phyloP scores from a whole-genome alignment of 1,284 basidiomycete species.

The Tylopilus sp. region DNA sequence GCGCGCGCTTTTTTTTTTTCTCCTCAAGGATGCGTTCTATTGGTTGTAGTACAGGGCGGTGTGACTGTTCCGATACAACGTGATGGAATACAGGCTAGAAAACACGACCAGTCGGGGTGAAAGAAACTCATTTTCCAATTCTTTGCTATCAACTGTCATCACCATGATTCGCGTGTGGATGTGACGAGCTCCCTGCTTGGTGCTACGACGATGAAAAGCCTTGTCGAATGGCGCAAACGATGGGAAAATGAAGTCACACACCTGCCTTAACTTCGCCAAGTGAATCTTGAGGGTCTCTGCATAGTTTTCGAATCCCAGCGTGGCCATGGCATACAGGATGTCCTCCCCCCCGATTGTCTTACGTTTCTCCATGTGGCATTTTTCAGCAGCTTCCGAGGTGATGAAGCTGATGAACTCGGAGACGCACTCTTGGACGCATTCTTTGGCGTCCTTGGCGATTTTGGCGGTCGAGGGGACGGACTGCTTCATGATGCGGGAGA shows the following conservation, averaged over 20 bases:
- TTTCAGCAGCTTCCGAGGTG: constrained; percentile 86
- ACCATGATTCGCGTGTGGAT: constrained; percentile 24
- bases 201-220: constrained; percentile 21
- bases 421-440: constrained; percentile 94
- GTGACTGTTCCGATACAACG: constrained; percentile 18
- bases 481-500: constrained; percentile 92
- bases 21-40: constrained; percentile 8
- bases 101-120: background rate
- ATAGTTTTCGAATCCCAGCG: constrained; percentile 95
- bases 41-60: constrained; percentile 12
- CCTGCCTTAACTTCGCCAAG: constrained; percentile 84
- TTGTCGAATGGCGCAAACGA: no score
- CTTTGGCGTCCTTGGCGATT: constrained; percentile 95
- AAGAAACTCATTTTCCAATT: background rate
- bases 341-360: constrained; percentile 91
- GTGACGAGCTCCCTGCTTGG: constrained; percentile 29
- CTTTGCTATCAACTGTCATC: constrained; percentile 20
- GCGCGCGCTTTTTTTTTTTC: no score
- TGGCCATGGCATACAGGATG: constrained; percentile 83
- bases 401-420: constrained; percentile 97
- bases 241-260: no score
- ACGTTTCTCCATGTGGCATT: constrained; percentile 82
- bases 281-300: constrained; percentile 87
- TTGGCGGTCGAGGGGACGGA: constrained; percentile 89
- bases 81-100: constrained; percentile 16